Percentiles rank a stretch among this genome's conserved stretches.
These are phyloP conservation scores for Populus davidiana DNA, from an alignment of 345 rosid genomes.

Conservation along the genomic window DNA sequence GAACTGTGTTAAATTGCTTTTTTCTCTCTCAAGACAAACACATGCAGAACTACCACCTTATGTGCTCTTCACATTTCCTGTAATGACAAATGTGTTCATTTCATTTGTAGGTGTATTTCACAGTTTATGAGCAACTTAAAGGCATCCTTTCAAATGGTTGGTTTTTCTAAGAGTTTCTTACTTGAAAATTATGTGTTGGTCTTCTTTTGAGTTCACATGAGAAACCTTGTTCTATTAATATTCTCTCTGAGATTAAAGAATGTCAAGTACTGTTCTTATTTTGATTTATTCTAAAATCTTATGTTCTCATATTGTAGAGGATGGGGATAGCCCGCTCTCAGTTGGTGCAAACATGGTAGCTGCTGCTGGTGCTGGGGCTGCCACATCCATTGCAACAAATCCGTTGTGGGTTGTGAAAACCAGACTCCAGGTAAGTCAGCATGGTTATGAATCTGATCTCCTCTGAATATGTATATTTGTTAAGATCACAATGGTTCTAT, in stretches of 20 bases:
- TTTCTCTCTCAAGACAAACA: not conserved
- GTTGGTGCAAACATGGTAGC: conserved; percentile 78
- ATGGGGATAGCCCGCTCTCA: conserved; percentile 44
- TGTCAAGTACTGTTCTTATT: not conserved
- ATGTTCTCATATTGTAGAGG: conserved; percentile 36
- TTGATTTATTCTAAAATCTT: conserved; percentile 12
- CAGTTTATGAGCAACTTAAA: conserved; percentile 73
- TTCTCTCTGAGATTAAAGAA: not conserved
- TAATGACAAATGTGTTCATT: conserved; percentile 27
- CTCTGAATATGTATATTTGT: not conserved
- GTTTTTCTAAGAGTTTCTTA: conserved; percentile 28
- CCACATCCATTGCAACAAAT: conserved; percentile 79
- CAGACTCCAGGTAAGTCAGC: conserved; percentile 75
- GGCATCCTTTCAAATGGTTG: conserved; percentile 69
- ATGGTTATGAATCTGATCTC: not conserved
- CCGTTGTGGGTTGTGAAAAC: conserved; percentile 99
- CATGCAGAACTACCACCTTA: not conserved
- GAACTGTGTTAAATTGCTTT: not conserved
- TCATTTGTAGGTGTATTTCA: conserved; percentile 72
- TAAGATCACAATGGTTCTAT: not conserved
- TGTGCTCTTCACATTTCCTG: conserved; percentile 13
- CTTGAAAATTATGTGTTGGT: conserved; percentile 2
- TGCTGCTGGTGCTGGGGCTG: conserved; percentile 95
- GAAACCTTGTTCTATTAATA: not conserved
- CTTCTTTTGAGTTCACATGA: conserved; percentile 2